Conservation (phyloP, 2,329 filamentous ascomycete species). For the Colletotrichum brevisporum region DNA sequence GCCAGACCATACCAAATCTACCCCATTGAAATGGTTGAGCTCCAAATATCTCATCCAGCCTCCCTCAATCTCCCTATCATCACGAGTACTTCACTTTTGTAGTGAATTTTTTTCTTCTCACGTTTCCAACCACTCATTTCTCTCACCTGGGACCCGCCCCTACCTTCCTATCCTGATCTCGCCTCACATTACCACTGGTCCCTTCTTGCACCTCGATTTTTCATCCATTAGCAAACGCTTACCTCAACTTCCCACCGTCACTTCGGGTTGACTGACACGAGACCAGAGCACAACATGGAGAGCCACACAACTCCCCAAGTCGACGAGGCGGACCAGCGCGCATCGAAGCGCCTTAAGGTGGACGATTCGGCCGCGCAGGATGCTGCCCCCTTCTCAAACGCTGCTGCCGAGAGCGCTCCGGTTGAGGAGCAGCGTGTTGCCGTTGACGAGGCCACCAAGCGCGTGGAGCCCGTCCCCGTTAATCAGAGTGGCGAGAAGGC, state of each 20-base stretch:
- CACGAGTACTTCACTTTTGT: not conserved
- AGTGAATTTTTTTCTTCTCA: not conserved
- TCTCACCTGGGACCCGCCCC: slow-evolving; percentile 3
- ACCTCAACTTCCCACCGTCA: not conserved
- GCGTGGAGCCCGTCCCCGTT: slow-evolving; percentile 28
- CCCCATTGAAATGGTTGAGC: not conserved
- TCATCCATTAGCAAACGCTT: not conserved
- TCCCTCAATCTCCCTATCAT: not conserved
- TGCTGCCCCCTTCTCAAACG: slow-evolving; percentile 3
- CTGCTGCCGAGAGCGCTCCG: not conserved
- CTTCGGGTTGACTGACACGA: not conserved
- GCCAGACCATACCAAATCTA: not conserved
- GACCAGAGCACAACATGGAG: slow-evolving; percentile 24
- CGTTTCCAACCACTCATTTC: slow-evolving; percentile 16
- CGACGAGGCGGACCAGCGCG: slow-evolving; percentile 41
- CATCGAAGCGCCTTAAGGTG: slow-evolving; percentile 44
- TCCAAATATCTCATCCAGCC: not conserved
- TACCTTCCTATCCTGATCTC: slow-evolving; percentile 28
- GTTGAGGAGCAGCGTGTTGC: slow-evolving; percentile 25
- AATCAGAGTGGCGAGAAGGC: slow-evolving; percentile 29
- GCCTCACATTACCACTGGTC: slow-evolving; percentile 12
- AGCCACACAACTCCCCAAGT: slow-evolving; percentile 12
- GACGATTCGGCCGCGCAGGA: slow-evolving; percentile 32
- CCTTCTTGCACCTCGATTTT: not conserved
- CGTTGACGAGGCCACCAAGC: slow-evolving; percentile 32